Evolutionary conservation across 257 asterid genomes (phyloP).

Genomic region (Avicennia marina): DNA sequence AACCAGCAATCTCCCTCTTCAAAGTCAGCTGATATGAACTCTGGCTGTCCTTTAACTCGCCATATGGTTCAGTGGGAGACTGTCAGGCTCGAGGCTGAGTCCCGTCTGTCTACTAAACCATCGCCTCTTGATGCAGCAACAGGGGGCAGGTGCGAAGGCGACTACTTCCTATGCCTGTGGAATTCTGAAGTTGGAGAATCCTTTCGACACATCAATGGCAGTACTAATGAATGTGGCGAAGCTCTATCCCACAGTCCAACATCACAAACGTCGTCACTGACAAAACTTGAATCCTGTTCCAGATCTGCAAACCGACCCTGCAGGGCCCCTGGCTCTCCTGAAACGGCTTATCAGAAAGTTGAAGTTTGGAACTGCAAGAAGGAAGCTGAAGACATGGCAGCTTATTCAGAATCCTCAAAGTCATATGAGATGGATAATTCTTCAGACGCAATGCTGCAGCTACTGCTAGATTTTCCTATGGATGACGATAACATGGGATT

Average conservation of each 20-base stretch:
- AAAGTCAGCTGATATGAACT: conserved; percentile 17
- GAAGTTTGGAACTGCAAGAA: conserved; percentile 14
- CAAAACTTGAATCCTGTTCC: conserved; percentile 37
- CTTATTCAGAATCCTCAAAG: conserved; percentile 28
- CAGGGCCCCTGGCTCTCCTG: conserved; percentile 17
- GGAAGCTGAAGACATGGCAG: conserved; percentile 21
- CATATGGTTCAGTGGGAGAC: conserved; percentile 43
- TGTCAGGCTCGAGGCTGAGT: conserved; percentile 33
- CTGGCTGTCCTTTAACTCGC: conserved; percentile 21
- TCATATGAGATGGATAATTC: conserved; percentile 37
- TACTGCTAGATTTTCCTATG: conserved; percentile 38
- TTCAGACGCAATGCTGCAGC: conserved; percentile 29
- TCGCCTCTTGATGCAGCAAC: conserved; percentile 15
- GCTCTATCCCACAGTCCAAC: conserved; percentile 30
- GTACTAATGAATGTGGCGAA: conserved; percentile 12
- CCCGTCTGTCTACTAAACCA: conserved; percentile 24
- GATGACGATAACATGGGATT: conserved; percentile 38
- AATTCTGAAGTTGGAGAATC: conserved; percentile 55
- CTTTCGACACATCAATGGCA: conserved; percentile 33
- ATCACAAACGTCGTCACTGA: conserved; percentile 44
- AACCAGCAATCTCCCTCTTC: conserved; percentile 27
- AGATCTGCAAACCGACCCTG: conserved; percentile 19
- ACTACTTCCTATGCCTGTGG: conserved; percentile 56
- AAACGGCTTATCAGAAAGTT: conserved; percentile 16
- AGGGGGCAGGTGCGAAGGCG: conserved; percentile 20